phyloP scores from a whole-genome alignment of 306 rosid species.

The Glycine tomentella region DNA sequence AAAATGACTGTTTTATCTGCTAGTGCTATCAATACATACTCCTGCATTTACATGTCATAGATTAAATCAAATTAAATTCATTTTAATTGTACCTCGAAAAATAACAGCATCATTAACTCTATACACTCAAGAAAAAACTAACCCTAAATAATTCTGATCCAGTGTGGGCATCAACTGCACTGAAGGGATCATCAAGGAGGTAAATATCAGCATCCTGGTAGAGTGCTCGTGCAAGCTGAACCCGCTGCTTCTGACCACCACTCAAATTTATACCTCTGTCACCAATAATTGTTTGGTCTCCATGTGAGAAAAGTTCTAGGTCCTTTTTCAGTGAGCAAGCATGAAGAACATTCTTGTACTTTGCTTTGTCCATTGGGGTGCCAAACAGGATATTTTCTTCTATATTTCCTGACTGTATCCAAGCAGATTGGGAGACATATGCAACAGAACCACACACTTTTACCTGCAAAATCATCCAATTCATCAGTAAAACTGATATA shows the following conservation, averaged over 20 bases:
- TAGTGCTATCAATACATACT: constrained; percentile 79
- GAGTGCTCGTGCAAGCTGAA: constrained; percentile 96
- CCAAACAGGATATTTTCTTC: constrained; percentile 95
- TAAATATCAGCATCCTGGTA: constrained; percentile 92
- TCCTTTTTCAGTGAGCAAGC: constrained; percentile 94
- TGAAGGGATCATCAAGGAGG: constrained; percentile 93
- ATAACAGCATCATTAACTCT: constrained; percentile 40
- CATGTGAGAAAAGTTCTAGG: constrained; percentile 86
- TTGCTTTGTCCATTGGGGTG: constrained; percentile 78
- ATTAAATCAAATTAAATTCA: constrained; percentile 50
- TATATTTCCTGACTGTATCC: constrained; percentile 95
- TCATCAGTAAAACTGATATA: constrained; percentile 36
- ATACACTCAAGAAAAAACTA: constrained; percentile 27
- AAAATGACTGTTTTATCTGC: constrained; percentile 81
- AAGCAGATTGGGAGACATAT: constrained; percentile 91
- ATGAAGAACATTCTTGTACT: constrained; percentile 81
- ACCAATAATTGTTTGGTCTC: constrained; percentile 95
- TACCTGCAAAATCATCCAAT: constrained; percentile 60
- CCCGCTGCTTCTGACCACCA: constrained; percentile 97
- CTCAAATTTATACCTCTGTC: constrained; percentile 95
- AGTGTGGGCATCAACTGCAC: constrained; percentile 96
- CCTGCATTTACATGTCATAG: constrained; percentile 71
- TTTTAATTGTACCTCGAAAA: constrained; percentile 19
- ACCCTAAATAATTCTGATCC: constrained; percentile 87
- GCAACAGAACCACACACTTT: constrained; percentile 82